These are phyloP conservation scores for Selaginella tamariscina DNA, from an alignment of 75 land plant species.

Conservation along the genomic window DNA sequence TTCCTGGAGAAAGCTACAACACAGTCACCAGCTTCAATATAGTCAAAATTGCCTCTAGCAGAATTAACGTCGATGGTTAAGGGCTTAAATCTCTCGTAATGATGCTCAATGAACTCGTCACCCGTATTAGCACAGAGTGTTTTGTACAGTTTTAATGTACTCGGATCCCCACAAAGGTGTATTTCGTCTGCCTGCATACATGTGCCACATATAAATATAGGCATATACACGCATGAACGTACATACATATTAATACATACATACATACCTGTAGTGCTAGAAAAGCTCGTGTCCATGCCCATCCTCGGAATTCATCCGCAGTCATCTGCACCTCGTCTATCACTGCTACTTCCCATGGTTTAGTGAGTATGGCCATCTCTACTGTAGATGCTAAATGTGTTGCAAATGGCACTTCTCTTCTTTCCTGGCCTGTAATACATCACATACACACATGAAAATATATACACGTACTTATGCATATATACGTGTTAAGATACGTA, in stretches of 20 bases:
- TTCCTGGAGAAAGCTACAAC: conserved; percentile 88
- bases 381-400: conserved; percentile 85
- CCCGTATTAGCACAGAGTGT: conserved; percentile 67
- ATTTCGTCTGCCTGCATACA: conserved; percentile 93
- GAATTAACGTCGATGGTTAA: conserved; percentile 72
- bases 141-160: conserved; percentile 53
- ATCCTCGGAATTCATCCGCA: conserved; percentile 66
- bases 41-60: conserved; percentile 44
- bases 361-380: conserved; percentile 72
- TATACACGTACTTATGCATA: no score
- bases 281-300: conserved; percentile 92
- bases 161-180: conserved; percentile 95
- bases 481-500: no score
- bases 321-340: conserved; percentile 91
- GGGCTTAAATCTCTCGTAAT: conserved; percentile 84
- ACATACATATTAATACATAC: no score
- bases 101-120: conserved; percentile 59
- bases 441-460: no score
- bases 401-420: conserved; percentile 69
- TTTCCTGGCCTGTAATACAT: conserved; percentile 99
- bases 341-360: conserved; percentile 74
- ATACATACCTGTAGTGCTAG: no score
- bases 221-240: no score
- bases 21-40: conserved; percentile 80
- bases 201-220: no score